Base-by-base conservation (phyloP, 768 basidiomycete genomes). In the Termitomyces sp. region DNA sequence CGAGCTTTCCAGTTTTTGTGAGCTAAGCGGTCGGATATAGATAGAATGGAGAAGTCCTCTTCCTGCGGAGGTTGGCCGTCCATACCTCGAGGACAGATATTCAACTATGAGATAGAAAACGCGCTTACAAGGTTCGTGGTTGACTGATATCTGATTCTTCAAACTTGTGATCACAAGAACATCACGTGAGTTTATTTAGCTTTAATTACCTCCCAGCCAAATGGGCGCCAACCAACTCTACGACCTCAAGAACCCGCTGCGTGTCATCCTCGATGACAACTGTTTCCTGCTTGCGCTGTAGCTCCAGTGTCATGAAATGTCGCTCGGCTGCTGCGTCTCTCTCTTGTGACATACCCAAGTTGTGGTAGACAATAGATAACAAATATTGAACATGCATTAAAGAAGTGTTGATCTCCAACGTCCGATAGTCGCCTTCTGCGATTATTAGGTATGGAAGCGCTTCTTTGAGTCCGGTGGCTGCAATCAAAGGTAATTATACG, bases 1-100 rank as follows among this genome's bases (percentile, higher is more conserved):
- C 97, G 87, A 57, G 97, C 97, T 74, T 98, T 98, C 97, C 97
- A 99, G 70, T 96, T 96, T 82, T 98, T 98, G 79, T 98, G 93
- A 6, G 83, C 75, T 55, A 96, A 86, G 44, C 95, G 73, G 62
- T 96, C 93, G 12, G 82, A 72, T 46, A 97, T 81, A 21, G 92
- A 76, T 50, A 98, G 80, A 29, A 79, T 67, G 43, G 86, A 86
- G 71, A 95, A 98, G 73, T 98, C 95, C 76, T 97, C 95, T 77
- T 97, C 95, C 65, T 82, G 89, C 50, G 94, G 92, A 58, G 91
- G 89, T 65, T 87, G 86, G 55, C 92, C 95, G 73, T 96, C 95
- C 94, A 94, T 94, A 66, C 59, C 65, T 67, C 45, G 53, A 58
- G 50, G 54, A 58, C 38, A 37, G 38, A 31, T n/a, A n/a, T 46